Base-by-base conservation (phyloP, 225 moss, liverwort and hornwort genomes). In the Pseudoscleropodium purum region DNA sequence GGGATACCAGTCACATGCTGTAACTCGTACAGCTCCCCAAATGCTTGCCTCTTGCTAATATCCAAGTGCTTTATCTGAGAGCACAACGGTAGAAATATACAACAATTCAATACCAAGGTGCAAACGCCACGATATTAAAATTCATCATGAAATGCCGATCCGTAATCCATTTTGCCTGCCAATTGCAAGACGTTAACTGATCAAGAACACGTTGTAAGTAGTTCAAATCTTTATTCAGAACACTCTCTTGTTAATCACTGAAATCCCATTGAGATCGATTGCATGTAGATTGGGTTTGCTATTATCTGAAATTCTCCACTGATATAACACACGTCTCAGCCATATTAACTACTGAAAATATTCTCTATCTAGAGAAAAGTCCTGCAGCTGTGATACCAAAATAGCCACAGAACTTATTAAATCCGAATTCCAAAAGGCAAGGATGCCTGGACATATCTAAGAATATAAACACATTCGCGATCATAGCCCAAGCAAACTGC, bases 11-110 rank as follows among this genome's bases (percentile, higher is more conserved):
- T 95, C 73, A 86, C 89, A 79, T 84, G 93, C 88, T 93, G 90
- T n/a, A 91, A 73, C 75, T 93, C 94, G 67, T 92, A 93, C 84
- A 94, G 77, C 72, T 88, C 92, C 73, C 95, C 95, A 82, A 87
- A 89, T 45, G 95, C 95, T 90, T 92, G 90, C 65, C 73, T 94
- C 64, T 89, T 92, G 79, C 91, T 85, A 33, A 94, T 92, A 90
- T 95, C 93, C 91, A 94, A 87, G 43, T 87, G 83, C 82, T 91
- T 94, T 87, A 95, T 94, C 95, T 95, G 92, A 90, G 68, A 75
- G 65, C 52, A 92, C 62, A 72, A 87, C 31, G 76, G 76, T 60
- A 79, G 20, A 86, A 79, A 91, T 49, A 70, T 33, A 49, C n/a
- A 70, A 78, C 36, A 68, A 74, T 73, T 87, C 77, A 90, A 76